phyloP scores from a whole-genome alignment of 331 rosid genomes.

The Rosa hybrid region DNA sequence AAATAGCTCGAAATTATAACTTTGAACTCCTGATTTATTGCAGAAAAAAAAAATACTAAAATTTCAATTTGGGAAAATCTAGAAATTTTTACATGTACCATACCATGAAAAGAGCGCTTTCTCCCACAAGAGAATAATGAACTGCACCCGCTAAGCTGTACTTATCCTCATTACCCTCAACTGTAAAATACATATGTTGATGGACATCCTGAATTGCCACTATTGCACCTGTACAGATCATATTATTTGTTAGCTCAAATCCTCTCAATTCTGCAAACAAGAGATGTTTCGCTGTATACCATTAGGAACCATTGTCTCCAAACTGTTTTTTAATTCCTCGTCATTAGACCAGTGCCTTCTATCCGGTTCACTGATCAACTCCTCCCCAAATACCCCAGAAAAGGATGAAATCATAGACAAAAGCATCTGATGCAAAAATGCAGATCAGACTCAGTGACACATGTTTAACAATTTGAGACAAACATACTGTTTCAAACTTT shows the following conservation, averaged over 20 bases:
- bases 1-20: not conserved
- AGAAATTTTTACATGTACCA: slow-evolving; percentile 24
- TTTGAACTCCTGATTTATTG: not conserved
- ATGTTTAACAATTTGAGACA: slow-evolving; percentile 6
- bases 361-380: slow-evolving; percentile 33
- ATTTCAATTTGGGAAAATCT: not conserved
- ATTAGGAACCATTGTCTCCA: slow-evolving; percentile 69
- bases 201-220: slow-evolving; percentile 86
- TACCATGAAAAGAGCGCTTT: slow-evolving; percentile 97
- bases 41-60: not conserved
- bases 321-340: slow-evolving; percentile 41
- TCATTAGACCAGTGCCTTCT: slow-evolving; percentile 37
- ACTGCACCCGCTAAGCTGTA: slow-evolving; percentile 63
- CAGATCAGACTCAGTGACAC: slow-evolving; percentile 25
- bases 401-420: slow-evolving; percentile 60
- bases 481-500: slow-evolving; percentile 19
- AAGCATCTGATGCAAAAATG: slow-evolving; percentile 50
- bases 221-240: slow-evolving; percentile 72
- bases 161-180: slow-evolving; percentile 61
- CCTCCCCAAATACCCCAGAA: slow-evolving; percentile 49
- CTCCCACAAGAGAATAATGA: slow-evolving; percentile 92
- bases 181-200: slow-evolving; percentile 85
- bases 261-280: slow-evolving; percentile 23
- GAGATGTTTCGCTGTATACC: slow-evolving; percentile 50
- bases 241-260: slow-evolving; percentile 38